Evolutionary conservation across 495 filamentous ascomycete species (phyloP).

Genomic region (Aspergillus biplanus): DNA sequence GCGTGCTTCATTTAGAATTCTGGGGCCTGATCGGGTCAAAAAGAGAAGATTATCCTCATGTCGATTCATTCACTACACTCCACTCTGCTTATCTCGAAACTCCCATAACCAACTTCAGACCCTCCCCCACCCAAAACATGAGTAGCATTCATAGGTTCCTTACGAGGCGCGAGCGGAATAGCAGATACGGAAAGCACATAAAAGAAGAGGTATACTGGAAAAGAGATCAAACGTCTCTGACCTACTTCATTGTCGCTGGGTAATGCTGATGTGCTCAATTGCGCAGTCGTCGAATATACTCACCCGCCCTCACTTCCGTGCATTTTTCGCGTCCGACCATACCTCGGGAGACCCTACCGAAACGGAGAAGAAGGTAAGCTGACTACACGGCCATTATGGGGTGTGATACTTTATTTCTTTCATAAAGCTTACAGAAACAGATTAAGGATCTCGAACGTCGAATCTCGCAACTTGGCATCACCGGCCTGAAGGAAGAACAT

Average conservation of each 20-base stretch:
- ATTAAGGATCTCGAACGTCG: conserved; percentile 40
- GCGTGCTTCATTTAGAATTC: conserved; percentile 30
- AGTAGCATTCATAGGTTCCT: conserved; percentile 70
- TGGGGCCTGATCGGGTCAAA: conserved; percentile 33
- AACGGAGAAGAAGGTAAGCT: conserved; percentile 44
- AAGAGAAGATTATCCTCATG: conserved; percentile 34
- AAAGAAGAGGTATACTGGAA: conserved; percentile 50
- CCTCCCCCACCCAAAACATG: conserved; percentile 39
- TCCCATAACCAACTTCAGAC: conserved; percentile 2
- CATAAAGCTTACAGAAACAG: conserved; percentile 26
- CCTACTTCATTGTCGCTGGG: neutral
- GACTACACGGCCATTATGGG: neutral
- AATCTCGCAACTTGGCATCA: conserved; percentile 40
- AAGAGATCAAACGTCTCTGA: neutral
- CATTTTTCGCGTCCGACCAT: conserved; percentile 38
- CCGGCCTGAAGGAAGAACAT: conserved; percentile 50
- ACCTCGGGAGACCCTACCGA: conserved; percentile 29
- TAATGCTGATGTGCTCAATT: conserved; percentile 24
- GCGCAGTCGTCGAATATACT: conserved; percentile 30
- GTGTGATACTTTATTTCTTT: neutral
- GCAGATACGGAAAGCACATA: conserved; percentile 49
- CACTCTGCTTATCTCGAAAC: conserved; percentile 10
- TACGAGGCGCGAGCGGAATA: conserved; percentile 71
- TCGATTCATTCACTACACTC: conserved; percentile 17
- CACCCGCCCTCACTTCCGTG: conserved; percentile 36